These are phyloP conservation scores for Elongisporangium undulatum DNA, from an alignment of 352 stramenopile species.

Conservation along the genomic window DNA sequence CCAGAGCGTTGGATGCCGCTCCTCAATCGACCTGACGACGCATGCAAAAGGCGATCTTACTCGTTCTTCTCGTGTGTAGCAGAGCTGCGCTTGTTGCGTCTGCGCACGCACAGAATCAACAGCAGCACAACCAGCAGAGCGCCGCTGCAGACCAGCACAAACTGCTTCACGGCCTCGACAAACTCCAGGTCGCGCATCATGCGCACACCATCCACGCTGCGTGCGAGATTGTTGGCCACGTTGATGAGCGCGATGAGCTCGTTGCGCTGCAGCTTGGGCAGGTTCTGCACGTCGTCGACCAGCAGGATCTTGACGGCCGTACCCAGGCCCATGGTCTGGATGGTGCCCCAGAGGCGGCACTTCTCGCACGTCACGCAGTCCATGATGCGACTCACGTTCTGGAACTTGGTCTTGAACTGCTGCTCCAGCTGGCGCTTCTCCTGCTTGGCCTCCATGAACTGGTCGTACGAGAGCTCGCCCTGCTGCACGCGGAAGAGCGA, in stretches of 20 bases:
- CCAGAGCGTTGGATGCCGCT: constrained; percentile 7
- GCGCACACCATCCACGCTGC: constrained; percentile 74
- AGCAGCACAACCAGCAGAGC: constrained; percentile 37
- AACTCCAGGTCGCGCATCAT: constrained; percentile 82
- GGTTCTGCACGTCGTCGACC: constrained; percentile 70
- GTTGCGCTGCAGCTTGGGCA: constrained; percentile 89
- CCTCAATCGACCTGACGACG: neutral
- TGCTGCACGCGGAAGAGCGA: constrained; percentile 81
- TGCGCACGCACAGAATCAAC: constrained; percentile 43
- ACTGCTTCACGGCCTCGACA: constrained; percentile 48
- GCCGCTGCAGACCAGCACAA: constrained; percentile 39
- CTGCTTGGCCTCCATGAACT: constrained; percentile 51
- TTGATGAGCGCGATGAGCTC: constrained; percentile 98
- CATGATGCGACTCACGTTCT: constrained; percentile 97
- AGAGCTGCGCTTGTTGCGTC: constrained; percentile 23
- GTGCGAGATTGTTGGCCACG: constrained; percentile 84
- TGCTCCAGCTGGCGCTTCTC: constrained; percentile 58
- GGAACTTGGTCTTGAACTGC: constrained; percentile 92
- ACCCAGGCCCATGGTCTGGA: constrained; percentile 96
- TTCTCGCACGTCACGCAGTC: constrained; percentile 99
- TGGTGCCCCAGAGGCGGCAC: constrained; percentile 97
- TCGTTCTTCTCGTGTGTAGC: constrained; percentile 21
- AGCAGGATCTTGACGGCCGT: constrained; percentile 98
- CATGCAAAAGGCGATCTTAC: constrained; percentile 17
- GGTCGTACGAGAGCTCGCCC: constrained; percentile 41